phyloP scores from a whole-genome alignment of 1,284 basidiomycete genomes.

The Ceratorhiza oryzae-sativae region DNA sequence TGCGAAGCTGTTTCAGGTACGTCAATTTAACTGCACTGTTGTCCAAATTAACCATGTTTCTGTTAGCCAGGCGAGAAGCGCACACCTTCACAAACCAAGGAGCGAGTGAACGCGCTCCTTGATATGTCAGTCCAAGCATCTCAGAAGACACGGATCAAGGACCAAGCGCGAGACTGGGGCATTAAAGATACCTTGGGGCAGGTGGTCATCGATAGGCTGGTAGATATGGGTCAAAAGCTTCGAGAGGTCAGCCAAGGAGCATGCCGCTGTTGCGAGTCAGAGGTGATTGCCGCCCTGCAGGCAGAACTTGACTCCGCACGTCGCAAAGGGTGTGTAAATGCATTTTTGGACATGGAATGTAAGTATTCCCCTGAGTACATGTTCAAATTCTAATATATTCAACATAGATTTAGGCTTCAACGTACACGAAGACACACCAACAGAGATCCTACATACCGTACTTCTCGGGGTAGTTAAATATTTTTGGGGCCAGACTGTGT shows the following conservation, averaged over 20 bases:
- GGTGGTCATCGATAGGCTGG: not conserved
- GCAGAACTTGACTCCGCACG: not conserved
- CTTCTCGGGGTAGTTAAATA: conserved; percentile 52
- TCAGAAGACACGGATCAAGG: conserved; percentile 12
- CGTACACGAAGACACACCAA: conserved; percentile 48
- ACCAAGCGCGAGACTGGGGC: conserved; percentile 10
- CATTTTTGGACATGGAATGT: not conserved
- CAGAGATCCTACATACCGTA: conserved; percentile 50
- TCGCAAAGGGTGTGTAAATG: not conserved
- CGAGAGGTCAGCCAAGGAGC: not conserved
- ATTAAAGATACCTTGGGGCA: conserved; percentile 16
- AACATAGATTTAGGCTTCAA: conserved; percentile 44
- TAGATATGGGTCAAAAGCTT: not conserved
- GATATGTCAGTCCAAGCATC: not conserved
- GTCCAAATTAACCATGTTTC: too few species aligned
- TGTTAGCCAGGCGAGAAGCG: not conserved
- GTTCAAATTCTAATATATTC: not conserved
- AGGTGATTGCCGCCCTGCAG: not conserved
- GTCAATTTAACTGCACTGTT: not conserved
- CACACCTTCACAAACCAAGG: not conserved
- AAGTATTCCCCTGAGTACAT: not conserved
- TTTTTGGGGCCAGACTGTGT: conserved; percentile 49
- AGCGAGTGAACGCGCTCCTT: not conserved
- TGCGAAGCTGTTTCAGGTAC: conserved; percentile 38
- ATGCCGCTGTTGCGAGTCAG: not conserved